Conservation (phyloP, 768 basidiomycete genomes). For the Tricholoma matsutake region DNA sequence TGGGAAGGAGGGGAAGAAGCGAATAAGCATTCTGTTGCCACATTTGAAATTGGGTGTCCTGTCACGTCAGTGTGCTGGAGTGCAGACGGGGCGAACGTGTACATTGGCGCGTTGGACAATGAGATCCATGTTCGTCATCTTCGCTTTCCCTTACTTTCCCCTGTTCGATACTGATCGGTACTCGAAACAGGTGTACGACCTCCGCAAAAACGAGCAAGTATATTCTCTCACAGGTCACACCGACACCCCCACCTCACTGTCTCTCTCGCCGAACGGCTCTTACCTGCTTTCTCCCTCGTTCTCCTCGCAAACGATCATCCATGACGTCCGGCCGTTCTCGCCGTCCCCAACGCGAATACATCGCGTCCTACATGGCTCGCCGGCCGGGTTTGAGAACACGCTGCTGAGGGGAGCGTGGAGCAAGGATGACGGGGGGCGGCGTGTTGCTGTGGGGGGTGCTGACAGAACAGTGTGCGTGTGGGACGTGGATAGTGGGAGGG, state of each 20-base stretch:
- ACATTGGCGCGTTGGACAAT: constrained; percentile 92
- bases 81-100: constrained; percentile 84
- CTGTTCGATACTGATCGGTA: constrained; percentile 4
- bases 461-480: constrained; percentile 85
- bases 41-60: constrained; percentile 84
- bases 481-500: constrained; percentile 77
- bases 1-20: constrained; percentile 88
- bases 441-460: constrained; percentile 87
- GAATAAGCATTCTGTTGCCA: constrained; percentile 68
- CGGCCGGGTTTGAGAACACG: constrained; percentile 91
- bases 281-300: constrained; percentile 90
- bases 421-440: constrained; percentile 73
- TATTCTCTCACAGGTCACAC: constrained; percentile 81
- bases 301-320: constrained; percentile 85
- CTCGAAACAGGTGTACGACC: constrained; percentile 73
- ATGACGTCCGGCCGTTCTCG: constrained; percentile 94
- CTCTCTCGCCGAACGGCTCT: constrained; percentile 84
- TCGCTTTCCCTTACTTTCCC: constrained; percentile 1
- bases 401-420: constrained; percentile 88
- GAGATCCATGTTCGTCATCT: constrained; percentile 79
- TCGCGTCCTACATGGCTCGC: constrained; percentile 76
- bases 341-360: constrained; percentile 80
- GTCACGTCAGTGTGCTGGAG: constrained; percentile 93
- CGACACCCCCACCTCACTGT: constrained; percentile 92
- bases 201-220: constrained; percentile 80